Conservation (phyloP, 768 basidiomycete genomes). For the Auricularia heimuer region DNA sequence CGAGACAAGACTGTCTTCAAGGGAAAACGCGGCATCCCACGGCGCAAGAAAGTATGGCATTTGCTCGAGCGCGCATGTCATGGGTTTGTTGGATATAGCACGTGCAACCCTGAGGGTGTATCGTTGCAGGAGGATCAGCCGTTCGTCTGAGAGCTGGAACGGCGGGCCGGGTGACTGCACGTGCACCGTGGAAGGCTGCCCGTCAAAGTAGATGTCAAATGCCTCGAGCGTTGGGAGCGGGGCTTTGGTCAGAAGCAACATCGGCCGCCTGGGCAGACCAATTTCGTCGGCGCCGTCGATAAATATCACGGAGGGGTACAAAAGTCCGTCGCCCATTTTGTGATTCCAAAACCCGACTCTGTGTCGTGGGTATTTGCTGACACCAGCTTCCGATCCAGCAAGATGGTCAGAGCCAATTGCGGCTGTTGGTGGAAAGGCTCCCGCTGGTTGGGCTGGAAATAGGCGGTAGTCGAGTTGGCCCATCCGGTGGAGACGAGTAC, state of each 20-base stretch:
- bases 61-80: constrained; percentile 41
- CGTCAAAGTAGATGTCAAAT: constrained; percentile 54
- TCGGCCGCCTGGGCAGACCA: constrained; percentile 27
- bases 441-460: constrained; percentile 14
- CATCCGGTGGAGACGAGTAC: constrained; percentile 35
- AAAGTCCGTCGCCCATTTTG: constrained; percentile 11
- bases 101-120: constrained; percentile 61
- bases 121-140: constrained; percentile 37
- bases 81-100: constrained; percentile 56
- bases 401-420: not conserved
- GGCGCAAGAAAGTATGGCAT: constrained; percentile 65
- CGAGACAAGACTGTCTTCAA: constrained; percentile 27
- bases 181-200: constrained; percentile 32
- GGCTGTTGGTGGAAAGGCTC: not conserved
- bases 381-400: not conserved
- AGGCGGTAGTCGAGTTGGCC: constrained; percentile 41
- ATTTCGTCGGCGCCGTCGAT: constrained; percentile 24
- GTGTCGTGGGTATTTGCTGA: not conserved
- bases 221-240: constrained; percentile 49
- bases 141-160: constrained; percentile 37
- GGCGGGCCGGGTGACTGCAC: constrained; percentile 36
- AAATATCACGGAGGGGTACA: constrained; percentile 51
- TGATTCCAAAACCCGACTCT: not conserved
- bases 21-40: constrained; percentile 10
- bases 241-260: constrained; percentile 55